These are phyloP conservation scores for Saccharomyces hybrid DNA, from an alignment of 1,139 yeast genomes.

Conservation along the genomic window DNA sequence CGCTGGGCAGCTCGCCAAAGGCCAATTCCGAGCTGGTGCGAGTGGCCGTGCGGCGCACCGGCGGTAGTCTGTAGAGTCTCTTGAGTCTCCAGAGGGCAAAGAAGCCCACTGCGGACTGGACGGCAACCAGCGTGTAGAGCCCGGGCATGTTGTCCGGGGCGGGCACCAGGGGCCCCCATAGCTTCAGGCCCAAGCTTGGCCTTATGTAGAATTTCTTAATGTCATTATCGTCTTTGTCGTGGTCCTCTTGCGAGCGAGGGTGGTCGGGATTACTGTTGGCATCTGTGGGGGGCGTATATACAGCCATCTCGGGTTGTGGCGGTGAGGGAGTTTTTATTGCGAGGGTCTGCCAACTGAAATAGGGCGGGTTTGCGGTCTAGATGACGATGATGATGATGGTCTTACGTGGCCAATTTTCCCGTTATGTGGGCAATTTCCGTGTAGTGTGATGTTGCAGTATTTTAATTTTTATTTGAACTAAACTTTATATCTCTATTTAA, in stretches of 20 bases:
- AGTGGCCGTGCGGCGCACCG: constrained; percentile 1
- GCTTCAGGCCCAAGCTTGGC: constrained; percentile 49
- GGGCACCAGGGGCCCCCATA: constrained; percentile 61
- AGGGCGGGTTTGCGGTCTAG: neutral
- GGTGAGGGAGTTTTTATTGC: neutral
- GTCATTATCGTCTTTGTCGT: constrained; percentile 12
- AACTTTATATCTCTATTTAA: neutral
- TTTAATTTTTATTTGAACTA: neutral
- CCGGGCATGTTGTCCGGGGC: constrained; percentile 52
- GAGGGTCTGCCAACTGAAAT: neutral
- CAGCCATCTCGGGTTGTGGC: neutral
- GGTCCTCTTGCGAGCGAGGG: constrained; percentile 7
- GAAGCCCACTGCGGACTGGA: constrained; percentile 43
- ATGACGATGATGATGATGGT: neutral
- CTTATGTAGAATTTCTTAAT: constrained; percentile 28
- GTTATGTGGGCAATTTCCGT: neutral
- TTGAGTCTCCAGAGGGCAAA: constrained; percentile 23
- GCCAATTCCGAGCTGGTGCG: neutral
- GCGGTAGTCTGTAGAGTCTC: constrained; percentile 8
- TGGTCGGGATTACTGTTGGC: constrained; percentile 1
- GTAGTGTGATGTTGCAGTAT: neutral
- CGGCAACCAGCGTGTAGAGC: constrained; percentile 39
- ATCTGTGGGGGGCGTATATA: neutral
- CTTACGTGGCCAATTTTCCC: neutral
- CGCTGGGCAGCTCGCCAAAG: neutral